These are phyloP conservation scores for Sporopachydermia quercuum DNA, from an alignment of 805 yeast genomes.

Conservation along the genomic window DNA sequence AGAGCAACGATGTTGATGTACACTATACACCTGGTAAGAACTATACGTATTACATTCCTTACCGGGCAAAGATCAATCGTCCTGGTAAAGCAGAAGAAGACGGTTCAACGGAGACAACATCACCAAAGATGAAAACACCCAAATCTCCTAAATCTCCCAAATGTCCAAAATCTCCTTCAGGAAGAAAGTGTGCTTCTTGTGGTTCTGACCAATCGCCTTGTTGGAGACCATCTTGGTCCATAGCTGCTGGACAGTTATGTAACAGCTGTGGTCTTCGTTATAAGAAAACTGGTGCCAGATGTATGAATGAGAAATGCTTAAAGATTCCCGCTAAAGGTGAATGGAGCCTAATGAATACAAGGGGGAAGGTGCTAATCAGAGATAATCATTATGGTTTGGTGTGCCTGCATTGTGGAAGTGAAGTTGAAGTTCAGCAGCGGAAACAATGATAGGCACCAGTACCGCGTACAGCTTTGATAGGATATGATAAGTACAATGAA, in stretches of 20 bases:
- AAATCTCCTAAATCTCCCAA: background rate
- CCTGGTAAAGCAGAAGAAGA: background rate
- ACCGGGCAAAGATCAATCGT: background rate
- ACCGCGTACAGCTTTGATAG: no score
- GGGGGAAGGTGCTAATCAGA: constrained; percentile 31
- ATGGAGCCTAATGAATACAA: constrained; percentile 73
- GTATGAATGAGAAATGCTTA: constrained; percentile 59
- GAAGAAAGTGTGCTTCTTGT: constrained; percentile 75
- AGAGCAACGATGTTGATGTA: background rate
- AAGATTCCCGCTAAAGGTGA: constrained; percentile 95
- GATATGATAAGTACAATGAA: no score
- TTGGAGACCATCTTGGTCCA: constrained; percentile 97
- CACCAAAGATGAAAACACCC: constrained; percentile 1
- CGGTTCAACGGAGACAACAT: background rate
- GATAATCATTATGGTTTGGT: constrained; percentile 24
- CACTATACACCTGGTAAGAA: background rate
- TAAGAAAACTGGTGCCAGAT: constrained; percentile 87
- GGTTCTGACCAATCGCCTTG: constrained; percentile 87
- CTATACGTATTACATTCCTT: background rate
- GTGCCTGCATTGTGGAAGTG: constrained; percentile 47
- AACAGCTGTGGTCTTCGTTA: constrained; percentile 92
- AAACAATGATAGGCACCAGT: background rate
- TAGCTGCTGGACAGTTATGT: constrained; percentile 85
- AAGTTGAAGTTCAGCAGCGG: constrained; percentile 28
- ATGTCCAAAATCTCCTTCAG: constrained; percentile 3